Percentiles rank a stretch among this genome's conserved stretches.
Conservation (phyloP, 768 basidiomycete species). For the Neoboletus magnificus region DNA sequence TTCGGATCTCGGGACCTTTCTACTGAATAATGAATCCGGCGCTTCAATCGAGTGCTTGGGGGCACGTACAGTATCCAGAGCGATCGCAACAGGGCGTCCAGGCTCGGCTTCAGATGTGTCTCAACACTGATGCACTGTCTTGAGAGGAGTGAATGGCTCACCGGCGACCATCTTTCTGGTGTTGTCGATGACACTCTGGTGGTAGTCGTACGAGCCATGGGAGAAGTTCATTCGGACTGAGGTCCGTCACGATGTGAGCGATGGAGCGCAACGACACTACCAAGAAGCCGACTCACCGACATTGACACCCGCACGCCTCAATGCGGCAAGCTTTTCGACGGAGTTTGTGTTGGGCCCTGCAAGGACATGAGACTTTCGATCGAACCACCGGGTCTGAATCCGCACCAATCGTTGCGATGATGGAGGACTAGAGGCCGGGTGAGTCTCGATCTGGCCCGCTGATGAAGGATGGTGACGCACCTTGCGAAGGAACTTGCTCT, state of each 20-base stretch:
- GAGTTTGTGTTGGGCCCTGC: slow-evolving; percentile 92
- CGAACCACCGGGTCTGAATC: background rate
- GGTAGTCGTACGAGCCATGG: slow-evolving; percentile 97
- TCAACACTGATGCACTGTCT: slow-evolving; percentile 1
- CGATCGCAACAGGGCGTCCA: slow-evolving; percentile 95
- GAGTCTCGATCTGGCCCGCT: background rate
- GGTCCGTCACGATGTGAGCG: slow-evolving; percentile 7
- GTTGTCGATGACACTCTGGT: slow-evolving; percentile 99
- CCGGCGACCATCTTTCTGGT: slow-evolving; percentile 80
- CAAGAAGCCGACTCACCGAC: slow-evolving; percentile 63
- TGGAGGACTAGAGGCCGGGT: slow-evolving; percentile 67
- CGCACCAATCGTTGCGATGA: slow-evolving; percentile 97
- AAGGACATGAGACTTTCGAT: slow-evolving; percentile 7
- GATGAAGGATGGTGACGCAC: slow-evolving; percentile 40
- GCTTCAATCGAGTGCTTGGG: background rate
- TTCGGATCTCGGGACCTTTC: slow-evolving; percentile 99
- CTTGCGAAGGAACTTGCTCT: slow-evolving; percentile 89
- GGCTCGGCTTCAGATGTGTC: slow-evolving; percentile 39
- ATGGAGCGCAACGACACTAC: background rate
- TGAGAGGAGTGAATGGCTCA: slow-evolving; percentile 34
- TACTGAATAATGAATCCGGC: slow-evolving; percentile 28
- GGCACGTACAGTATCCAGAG: slow-evolving; percentile 84
- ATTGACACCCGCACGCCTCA: slow-evolving; percentile 93
- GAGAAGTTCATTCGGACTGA: slow-evolving; percentile 99
- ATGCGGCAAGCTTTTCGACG: slow-evolving; percentile 80